Evolutionary conservation across 257 asterid species (phyloP), one percentile per base, ranked within the genome.

Genomic region (Capsicum baccatum): DNA sequence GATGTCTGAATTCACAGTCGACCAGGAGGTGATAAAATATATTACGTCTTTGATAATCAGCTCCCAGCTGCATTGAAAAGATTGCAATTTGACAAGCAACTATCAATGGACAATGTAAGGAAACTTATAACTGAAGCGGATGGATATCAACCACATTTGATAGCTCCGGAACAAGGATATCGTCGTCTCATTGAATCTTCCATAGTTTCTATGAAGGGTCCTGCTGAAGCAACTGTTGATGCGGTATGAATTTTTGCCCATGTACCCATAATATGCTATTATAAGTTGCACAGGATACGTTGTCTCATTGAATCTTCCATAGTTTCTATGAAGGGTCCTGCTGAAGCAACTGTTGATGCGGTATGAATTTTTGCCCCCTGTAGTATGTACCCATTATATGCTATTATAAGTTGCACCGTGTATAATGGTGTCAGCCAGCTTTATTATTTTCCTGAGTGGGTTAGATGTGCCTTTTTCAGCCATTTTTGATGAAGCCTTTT

Each of bases 61-160:
- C 87, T 94, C 58, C 97, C 97, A 10, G 92, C 94, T 79, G 97
- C 97, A 56, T 80, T 94, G 80, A 94, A 91, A 73, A 92, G 97
- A 84, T 85, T 94, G 92, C 97, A 90, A 87, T 94, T 91, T 85
- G 97, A 94, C 88, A 91, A 91, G 90, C 97, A 94, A 80, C 95
- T 94, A 66, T 90, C 97, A 1, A 84, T 91, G 94, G 97, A 94
- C 83, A 94, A 94, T 84, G 95, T 94, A 42, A 84, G 94, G 69
- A 94, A 92, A 83, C 84, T 92, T 76, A 88, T 92, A 62, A 91
- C 96, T 57, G 94, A 93, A 86, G 97, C 97, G 48, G 97, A 93
- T 87, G 97, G 97, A 64, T 93, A 93, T 84, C 96, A 93, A 82
- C 96, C 97, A 9, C 97, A 93, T 88, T 92, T 93, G 79, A 93